Conservation (phyloP, 2,329 filamentous ascomycete genomes). For the Penicillium brevicompactum region DNA sequence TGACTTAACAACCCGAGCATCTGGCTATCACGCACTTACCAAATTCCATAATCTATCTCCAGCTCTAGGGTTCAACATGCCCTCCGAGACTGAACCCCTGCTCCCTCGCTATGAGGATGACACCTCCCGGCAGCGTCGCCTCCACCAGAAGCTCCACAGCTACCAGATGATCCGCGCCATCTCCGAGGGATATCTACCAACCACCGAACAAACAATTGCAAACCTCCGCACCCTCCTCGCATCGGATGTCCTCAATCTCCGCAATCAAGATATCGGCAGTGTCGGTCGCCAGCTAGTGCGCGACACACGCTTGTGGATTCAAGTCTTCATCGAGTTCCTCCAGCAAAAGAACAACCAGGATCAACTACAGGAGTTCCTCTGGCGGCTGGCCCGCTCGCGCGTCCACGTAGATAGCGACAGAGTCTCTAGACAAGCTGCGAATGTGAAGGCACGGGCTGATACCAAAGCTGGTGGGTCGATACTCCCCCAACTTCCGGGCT, state of each 20-base stretch:
- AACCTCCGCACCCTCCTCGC: constrained; percentile 79
- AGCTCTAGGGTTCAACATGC: constrained; percentile 25
- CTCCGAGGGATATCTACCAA: constrained; percentile 85
- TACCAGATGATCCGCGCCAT: constrained; percentile 90
- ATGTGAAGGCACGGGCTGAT: constrained; percentile 69
- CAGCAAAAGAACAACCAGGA: constrained; percentile 80
- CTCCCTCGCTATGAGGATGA: constrained; percentile 76
- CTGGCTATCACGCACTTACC: too few relatives aligned
- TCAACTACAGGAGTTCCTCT: constrained; percentile 89
- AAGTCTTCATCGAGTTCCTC: constrained; percentile 78
- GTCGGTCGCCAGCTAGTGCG: constrained; percentile 74
- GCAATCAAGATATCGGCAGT: constrained; percentile 72
- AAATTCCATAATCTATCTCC: neutral
- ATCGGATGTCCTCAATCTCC: constrained; percentile 75
- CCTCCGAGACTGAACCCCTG: constrained; percentile 72
- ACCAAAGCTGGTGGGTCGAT: constrained; percentile 62
- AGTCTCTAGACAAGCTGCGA: constrained; percentile 61
- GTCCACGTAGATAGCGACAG: constrained; percentile 69
- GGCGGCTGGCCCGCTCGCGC: constrained; percentile 76
- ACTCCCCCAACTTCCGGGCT: neutral
- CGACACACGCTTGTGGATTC: constrained; percentile 72
- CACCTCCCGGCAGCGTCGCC: constrained; percentile 71
- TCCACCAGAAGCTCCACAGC: constrained; percentile 87
- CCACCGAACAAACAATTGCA: constrained; percentile 78
- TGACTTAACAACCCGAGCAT: too few relatives aligned